phyloP scores from a whole-genome alignment of 345 rosid genomes.

The Citrus sp. region DNA sequence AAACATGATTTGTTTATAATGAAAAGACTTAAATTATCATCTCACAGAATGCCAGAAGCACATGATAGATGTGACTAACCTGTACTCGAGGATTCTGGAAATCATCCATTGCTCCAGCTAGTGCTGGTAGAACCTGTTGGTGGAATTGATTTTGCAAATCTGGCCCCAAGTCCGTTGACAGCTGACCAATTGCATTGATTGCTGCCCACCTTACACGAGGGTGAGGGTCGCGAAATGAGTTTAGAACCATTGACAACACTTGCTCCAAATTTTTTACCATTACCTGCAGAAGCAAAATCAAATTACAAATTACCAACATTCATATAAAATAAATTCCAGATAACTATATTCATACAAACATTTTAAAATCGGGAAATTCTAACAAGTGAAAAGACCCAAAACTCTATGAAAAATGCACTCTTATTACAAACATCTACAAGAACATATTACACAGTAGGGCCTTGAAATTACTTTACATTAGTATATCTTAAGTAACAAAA shows the following conservation, averaged over 20 bases:
- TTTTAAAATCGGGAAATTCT: not conserved
- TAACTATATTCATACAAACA: not conserved
- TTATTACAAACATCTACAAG: not conserved
- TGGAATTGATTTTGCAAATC: slow-evolving; percentile 97
- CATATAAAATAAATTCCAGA: not conserved
- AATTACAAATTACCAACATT: slow-evolving; percentile 3
- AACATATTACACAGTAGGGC: not conserved
- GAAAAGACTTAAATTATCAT: not conserved
- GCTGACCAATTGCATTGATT: slow-evolving; percentile 95
- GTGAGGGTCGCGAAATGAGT: slow-evolving; percentile 80
- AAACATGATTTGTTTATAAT: not conserved
- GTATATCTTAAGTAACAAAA: not conserved
- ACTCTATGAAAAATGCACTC: not conserved
- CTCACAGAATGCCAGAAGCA: not conserved
- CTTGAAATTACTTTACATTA: not conserved
- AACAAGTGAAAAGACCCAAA: not conserved
- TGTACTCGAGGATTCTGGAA: slow-evolving; percentile 97
- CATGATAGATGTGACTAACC: slow-evolving; percentile 38
- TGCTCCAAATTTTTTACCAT: slow-evolving; percentile 91
- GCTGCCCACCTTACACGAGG: slow-evolving; percentile 99
- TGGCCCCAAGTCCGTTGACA: slow-evolving; percentile 98
- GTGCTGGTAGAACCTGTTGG: slow-evolving; percentile 76
- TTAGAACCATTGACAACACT: slow-evolving; percentile 83
- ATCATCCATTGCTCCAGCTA: slow-evolving; percentile 94
- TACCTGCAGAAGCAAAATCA: slow-evolving; percentile 44